phyloP scores from a whole-genome alignment of 2,329 filamentous ascomycete species.

The Lecanicillium sp. region DNA sequence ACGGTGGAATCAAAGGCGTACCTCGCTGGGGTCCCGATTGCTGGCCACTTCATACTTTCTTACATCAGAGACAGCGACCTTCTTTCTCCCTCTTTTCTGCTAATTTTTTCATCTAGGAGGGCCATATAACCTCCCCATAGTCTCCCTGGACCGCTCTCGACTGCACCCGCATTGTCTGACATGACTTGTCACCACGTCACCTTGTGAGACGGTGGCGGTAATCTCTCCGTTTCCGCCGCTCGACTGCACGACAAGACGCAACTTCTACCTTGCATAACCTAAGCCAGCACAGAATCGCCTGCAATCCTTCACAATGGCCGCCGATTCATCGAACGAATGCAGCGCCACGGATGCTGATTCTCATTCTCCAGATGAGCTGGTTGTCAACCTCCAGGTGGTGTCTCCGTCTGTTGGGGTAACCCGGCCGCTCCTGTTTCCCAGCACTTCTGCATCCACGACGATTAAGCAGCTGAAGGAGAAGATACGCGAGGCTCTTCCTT shows the following conservation, averaged over 20 bases:
- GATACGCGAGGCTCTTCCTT: conserved; percentile 42
- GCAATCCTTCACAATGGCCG: too few relatives aligned
- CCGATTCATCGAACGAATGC: conserved; percentile 11
- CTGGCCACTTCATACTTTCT: too few relatives aligned
- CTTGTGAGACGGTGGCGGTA: too few relatives aligned
- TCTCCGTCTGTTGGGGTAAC: conserved; percentile 49
- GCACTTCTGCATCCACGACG: conserved; percentile 41
- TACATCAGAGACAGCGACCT: too few relatives aligned
- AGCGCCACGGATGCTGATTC: conserved; percentile 13
- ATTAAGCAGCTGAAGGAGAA: conserved; percentile 49
- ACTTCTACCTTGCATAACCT: not conserved
- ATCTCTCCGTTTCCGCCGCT: not conserved
- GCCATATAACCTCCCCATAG: too few relatives aligned
- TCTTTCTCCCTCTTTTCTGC: too few relatives aligned
- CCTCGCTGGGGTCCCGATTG: too few relatives aligned
- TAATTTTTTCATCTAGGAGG: too few relatives aligned
- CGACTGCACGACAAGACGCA: conserved; percentile 4
- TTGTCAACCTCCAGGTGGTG: conserved; percentile 48
- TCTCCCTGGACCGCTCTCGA: not conserved
- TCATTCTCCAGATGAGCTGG: conserved; percentile 21
- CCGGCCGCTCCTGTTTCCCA: conserved; percentile 39
- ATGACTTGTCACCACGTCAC: not conserved
- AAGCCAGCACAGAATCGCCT: conserved; percentile 23
- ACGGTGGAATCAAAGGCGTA: conserved; percentile 8
- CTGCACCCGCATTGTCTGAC: not conserved